Base-by-base conservation (phyloP, 2,329 filamentous ascomycete species). In the Chaetomium sp. region DNA sequence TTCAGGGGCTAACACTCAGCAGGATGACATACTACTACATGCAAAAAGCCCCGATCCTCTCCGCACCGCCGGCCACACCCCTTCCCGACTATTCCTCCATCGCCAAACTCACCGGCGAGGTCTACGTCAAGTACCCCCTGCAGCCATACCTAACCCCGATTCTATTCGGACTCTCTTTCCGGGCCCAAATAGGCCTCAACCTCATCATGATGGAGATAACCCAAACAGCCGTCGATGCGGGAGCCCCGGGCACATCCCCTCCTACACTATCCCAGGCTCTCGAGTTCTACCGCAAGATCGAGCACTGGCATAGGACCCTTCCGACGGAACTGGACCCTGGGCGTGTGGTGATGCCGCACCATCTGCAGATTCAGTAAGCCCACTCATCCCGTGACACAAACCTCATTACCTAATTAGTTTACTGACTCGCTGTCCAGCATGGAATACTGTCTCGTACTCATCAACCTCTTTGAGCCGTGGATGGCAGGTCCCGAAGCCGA, bases 401-500 rank as follows among this genome's bases (percentile, higher is more conserved):
- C 10, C 38, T 6, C 11, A 8, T 6, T 8, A 38, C 12, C n/a
- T n/a, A n/a, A n/a, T 12, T 35, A 5, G 7, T 19, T 51, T 7
- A 37, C 46, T 32, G 37, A 47, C 9, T 12, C 1, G 37, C n/a
- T 27, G 7, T 5, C 5, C 19, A 55, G 53, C 53, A 55, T 55
- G 53, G 40, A 55, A 41, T 55, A 55, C 27, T 49, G 43, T 40
- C 34, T 41, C 14, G 32, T 45, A 6, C 33, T 55, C 14, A 55
- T 55, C 53, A 44, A 55, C 33, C 41, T 55, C 19, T 50, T 55
- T 6, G 47, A 50, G 19, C 48, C 53, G 11, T 55, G 53, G 53
- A 7, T 36, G 14, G 34, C 12, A 32, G 45, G 45, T 2, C 45
- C 45, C 6, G 12, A 47, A 3, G 45, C 45, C 12, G 45, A 47